phyloP scores from a whole-genome alignment of 2,329 filamentous ascomycete genomes.

The Pestalotiopsis sp. region DNA sequence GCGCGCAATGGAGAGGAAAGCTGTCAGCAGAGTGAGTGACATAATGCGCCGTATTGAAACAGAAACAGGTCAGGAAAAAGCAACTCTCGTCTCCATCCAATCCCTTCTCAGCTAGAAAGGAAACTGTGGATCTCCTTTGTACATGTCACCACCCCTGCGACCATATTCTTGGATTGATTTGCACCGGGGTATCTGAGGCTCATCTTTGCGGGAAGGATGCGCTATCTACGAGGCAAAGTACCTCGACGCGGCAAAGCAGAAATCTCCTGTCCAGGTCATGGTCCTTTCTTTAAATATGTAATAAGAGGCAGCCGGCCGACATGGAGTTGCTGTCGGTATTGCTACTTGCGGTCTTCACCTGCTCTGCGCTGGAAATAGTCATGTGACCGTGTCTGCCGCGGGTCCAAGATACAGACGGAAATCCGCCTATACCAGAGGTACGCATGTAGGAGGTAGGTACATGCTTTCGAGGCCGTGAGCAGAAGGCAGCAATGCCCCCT shows the following conservation, averaged over 20 bases:
- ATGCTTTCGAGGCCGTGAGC: neutral
- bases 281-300: neutral
- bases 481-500: conserved; percentile 18
- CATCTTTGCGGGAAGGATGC: conserved; percentile 9
- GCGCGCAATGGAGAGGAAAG: neutral
- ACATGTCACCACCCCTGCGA: neutral
- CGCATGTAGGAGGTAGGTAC: neutral
- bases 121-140: neutral
- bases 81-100: neutral
- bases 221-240: neutral
- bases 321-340: conserved; percentile 8
- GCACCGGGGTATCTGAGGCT: conserved; percentile 7
- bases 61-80: neutral
- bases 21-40: neutral
- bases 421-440: neutral
- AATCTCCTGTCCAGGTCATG: neutral
- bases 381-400: neutral
- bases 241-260: neutral
- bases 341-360: conserved; percentile 6
- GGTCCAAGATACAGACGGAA: neutral
- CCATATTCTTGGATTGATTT: neutral
- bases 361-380: neutral
- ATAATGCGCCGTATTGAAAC: neutral
- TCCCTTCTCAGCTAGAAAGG: neutral
- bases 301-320: conserved; percentile 7